Percentiles rank a stretch among this genome's conserved stretches.
These are phyloP conservation scores for Aspergillus brunneoviolaceus DNA, from an alignment of 2,329 filamentous ascomycete genomes.

Conservation along the genomic window DNA sequence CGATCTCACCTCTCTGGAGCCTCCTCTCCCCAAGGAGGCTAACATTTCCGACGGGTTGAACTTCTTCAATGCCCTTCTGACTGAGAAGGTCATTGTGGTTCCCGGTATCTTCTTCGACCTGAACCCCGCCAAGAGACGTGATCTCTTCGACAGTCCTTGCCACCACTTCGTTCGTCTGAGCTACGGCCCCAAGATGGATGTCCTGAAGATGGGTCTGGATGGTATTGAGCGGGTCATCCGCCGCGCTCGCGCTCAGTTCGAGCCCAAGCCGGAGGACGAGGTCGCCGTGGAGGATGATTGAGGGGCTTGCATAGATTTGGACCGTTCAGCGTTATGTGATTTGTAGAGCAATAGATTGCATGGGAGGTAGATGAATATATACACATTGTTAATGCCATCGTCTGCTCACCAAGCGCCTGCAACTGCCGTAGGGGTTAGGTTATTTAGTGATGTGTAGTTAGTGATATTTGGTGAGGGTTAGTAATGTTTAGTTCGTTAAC, in stretches of 20 bases:
- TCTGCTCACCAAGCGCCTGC: background rate
- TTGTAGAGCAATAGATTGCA: slow-evolving; percentile 8
- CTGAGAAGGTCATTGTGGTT: slow-evolving; percentile 94
- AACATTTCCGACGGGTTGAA: slow-evolving; percentile 89
- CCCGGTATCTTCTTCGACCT: slow-evolving; percentile 98
- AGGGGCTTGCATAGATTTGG: background rate
- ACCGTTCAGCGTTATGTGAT: background rate
- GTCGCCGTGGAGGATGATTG: slow-evolving; percentile 39
- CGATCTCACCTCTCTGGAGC: slow-evolving; percentile 52
- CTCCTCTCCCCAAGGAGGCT: slow-evolving; percentile 57
- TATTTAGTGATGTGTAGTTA: too few relatives aligned
- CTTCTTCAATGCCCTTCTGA: slow-evolving; percentile 92
- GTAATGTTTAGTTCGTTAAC: too few relatives aligned
- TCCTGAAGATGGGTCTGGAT: slow-evolving; percentile 74
- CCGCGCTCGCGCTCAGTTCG: slow-evolving; percentile 36
- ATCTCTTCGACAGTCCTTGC: slow-evolving; percentile 91
- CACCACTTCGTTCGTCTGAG: slow-evolving; percentile 87
- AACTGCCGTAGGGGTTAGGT: background rate
- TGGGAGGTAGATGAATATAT: background rate
- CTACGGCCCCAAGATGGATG: slow-evolving; percentile 80
- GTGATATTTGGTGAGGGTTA: too few relatives aligned
- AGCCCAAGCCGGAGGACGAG: slow-evolving; percentile 35
- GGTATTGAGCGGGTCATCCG: slow-evolving; percentile 78
- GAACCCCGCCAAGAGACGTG: slow-evolving; percentile 83
- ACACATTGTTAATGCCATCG: background rate